Conservation (phyloP, 2,329 filamentous ascomycete genomes). For the Ceratocystis harringtonii region DNA sequence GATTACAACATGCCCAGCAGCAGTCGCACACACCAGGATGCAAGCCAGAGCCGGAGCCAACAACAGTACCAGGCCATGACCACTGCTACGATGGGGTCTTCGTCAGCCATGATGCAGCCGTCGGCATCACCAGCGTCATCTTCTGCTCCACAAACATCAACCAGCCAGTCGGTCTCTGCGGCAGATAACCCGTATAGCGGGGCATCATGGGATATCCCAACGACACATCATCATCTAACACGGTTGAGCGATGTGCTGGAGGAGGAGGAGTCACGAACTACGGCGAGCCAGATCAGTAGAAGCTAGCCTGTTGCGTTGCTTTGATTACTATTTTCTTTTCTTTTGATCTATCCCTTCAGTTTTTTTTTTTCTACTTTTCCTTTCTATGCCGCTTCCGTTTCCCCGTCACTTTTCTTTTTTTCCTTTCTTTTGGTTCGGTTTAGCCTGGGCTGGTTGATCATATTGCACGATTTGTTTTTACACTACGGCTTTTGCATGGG, state of each 20-base stretch:
- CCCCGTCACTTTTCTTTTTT: not conserved
- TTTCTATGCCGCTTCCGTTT: not conserved
- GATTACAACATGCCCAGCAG: constrained; percentile 26
- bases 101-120: constrained; percentile 18
- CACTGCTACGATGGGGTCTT: constrained; percentile 18
- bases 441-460: constrained; percentile 7
- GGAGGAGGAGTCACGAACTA: constrained; percentile 64
- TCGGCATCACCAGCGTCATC: not conserved
- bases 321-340: not conserved
- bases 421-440: constrained; percentile 1
- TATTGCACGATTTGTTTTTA: constrained; percentile 2
- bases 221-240: constrained; percentile 74
- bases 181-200: constrained; percentile 42
- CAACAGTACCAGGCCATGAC: constrained; percentile 14
- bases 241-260: constrained; percentile 77
- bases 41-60: constrained; percentile 2
- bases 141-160: not conserved
- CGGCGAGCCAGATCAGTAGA: constrained; percentile 48
- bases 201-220: constrained; percentile 60
- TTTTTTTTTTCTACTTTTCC: not conserved
- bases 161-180: not conserved
- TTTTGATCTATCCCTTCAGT: not conserved
- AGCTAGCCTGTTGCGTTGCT: not conserved
- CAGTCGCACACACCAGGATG: constrained; percentile 27
- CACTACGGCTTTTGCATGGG: not conserved